phyloP scores from a whole-genome alignment of 331 rosid species.

The Malus hybrid region DNA sequence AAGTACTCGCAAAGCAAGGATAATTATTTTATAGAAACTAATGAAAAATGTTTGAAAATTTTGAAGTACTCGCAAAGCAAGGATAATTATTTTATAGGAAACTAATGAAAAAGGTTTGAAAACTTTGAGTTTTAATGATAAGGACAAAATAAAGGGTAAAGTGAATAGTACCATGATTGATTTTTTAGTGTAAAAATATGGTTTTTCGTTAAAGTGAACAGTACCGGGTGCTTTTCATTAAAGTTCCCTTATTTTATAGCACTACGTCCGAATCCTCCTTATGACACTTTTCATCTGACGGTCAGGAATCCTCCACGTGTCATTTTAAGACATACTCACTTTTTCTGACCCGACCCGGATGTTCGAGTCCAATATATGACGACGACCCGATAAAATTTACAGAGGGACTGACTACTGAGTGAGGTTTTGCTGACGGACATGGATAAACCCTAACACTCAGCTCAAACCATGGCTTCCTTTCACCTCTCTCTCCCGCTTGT shows the following conservation, averaged over 20 bases:
- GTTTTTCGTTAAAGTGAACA: no score
- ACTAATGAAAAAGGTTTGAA: no score
- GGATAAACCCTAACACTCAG: constrained; percentile 46
- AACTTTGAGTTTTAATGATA: no score
- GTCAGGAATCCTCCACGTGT: neutral
- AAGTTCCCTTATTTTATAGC: no score
- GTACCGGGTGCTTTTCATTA: no score
- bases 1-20: neutral
- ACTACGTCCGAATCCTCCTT: neutral
- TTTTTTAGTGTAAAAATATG: no score
- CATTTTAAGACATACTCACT: neutral
- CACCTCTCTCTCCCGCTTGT: constrained; percentile 11
- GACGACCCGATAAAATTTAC: constrained; percentile 19
- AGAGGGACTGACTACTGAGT: neutral
- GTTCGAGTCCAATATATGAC: neutral
- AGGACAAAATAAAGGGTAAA: no score
- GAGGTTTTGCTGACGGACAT: neutral
- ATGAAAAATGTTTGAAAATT: no score
- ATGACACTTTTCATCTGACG: neutral
- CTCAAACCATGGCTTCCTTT: constrained; percentile 50
- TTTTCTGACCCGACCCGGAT: neutral
- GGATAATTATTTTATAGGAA: no score
- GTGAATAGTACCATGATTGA: no score
- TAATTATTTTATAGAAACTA: no score
- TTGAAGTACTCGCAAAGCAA: no score